Evolutionary conservation across 345 rosid genomes (phyloP), one percentile per base, ranked within the genome.

Genomic region (Toxicodendron radicans): DNA sequence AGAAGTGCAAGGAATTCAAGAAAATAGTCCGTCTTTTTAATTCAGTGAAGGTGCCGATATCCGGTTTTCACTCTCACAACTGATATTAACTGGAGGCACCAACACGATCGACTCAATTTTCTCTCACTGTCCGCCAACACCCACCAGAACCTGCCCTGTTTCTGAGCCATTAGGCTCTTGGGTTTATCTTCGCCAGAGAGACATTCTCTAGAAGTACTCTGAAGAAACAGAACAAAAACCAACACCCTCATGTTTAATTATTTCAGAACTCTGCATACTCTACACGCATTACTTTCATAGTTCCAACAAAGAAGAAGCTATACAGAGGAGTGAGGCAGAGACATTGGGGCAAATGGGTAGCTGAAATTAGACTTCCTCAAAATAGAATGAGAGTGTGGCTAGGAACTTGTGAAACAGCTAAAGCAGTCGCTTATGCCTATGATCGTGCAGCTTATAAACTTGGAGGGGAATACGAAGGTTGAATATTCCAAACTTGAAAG

Each of bases 281-380:
- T 6, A 53, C 76, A 23, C 24, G 75, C 5, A 52, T 78, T 64
- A 66, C 68, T 48, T 75, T 73, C 66, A 20, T 60, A 68, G 21
- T 78, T 30, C 89, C 84, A 2, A 65, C 32, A 66, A 92, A 78
- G 89, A 90, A 88, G 88, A 95, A 95, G 75, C 86, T 90, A 27
- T 95, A 95, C 91, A 84, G 98, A 73, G 99, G 99, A 75, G 99
- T 95, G 76, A 90, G 99, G 73, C 99, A 95, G 89, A 88, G 99
- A 75, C 98, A 91, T 60, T 90, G 98, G 98, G 99, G 99, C 5
- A 95, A 93, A 85, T 95, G 99, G 99, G 99, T 95, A 20, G 98
- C 99, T 1, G 99, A 95, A 80, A 93, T 95, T 65, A 83, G 99
- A 73, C 82, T 93, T 10, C 99, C 99, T 1, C 99, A 95, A 72